Base-by-base conservation (phyloP, 352 stramenopile genomes). In the Phytophthora colocasiae region DNA sequence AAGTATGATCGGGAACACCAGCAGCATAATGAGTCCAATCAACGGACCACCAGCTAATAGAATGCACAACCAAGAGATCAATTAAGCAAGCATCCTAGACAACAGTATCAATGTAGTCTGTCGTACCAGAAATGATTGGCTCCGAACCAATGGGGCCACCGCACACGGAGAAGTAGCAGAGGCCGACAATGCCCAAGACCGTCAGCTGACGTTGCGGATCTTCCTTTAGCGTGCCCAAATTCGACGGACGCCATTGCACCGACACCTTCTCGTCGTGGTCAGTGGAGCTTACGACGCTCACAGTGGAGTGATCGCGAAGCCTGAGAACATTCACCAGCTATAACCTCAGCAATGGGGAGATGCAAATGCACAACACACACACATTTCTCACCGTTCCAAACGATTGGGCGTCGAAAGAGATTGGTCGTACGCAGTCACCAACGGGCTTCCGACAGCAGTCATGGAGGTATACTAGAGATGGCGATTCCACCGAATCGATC, bases 1-100 rank as follows among this genome's bases (percentile, higher is more conserved):
- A 82, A 93, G 98, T 12, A 98, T 67, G 17, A 98, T 74, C 6
- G 93, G 93, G 45, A 98, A 87, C 15, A 98, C 22, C 17, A 94
- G 32, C 56, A 97, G 87, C 17, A 94, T 88, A 7, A 98, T 71
- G 32, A 98, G 76, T 14, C 93, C 84, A 63, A 95, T 44, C 40
- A 96, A 81, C 36, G 77, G 80, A 8, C 80, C 80, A 14, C 80
- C 80, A 19, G 80, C 75, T 75, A 60, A 10, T 24, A n/a, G 17
- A 47, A 27, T 44, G 6, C 27, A 27, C 38, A 26, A 48, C 36
- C 45, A 7, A 46, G 41, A 39, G 1, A 6, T 22, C 22, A 43
- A 15, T 64, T 29, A 50, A 17, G 15, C 40, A 36, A 22, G 22
- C 27, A 1, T 32, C 8, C 5, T 5, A 2, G 2, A 6, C 0